Evolutionary conservation across 192 early-diverging fungal species (phyloP), one percentile per base, ranked within the genome.

Genomic region (Backusella sp.): DNA sequence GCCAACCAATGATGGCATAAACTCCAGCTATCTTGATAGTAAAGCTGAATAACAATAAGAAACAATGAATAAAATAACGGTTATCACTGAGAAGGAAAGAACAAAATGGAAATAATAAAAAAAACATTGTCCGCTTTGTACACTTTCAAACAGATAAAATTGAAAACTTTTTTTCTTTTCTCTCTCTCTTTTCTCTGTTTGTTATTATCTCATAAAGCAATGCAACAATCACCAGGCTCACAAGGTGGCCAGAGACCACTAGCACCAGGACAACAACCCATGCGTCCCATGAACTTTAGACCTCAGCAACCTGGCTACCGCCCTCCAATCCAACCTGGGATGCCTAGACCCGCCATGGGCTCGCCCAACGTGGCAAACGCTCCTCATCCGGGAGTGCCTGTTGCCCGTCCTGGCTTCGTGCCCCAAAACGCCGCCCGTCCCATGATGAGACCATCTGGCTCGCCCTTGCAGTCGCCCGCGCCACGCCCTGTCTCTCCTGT

Each of bases 351-450:
- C 26, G 56, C 23, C 56, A 62, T 62, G 56, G 26, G 26, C 17
- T 37, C 37, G 41, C 68, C 21, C 35, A 35, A 69, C n/a, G 68
- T 39, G 68, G 68, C 70, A 14, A 26, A 35, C 11, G 39, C 70
- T 49, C 41, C 41, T 71, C 42, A 71, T 49, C 70, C 70, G 44
- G 70, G 70, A 32, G 26, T 30, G 44, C 70, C 70, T 30, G 68
- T 19, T 39, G 68, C 19, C 8, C 39, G 42, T 17, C 70, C 70
- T 32, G 42, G 70, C 2, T 71, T 49, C 28, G 23, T 49, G 34
- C 32, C 76, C 26, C 32, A 70, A 32, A 39, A 59, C 30, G 76
- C 70, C 7, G 62, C 66, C 15, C 77, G 77, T 36, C 77, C 77
- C 39, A 52, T 73, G 36, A 73, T 73, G 72, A 44, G 73, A 32